A percentile compares a stretch with the other conserved stretches of the same genome.
These are phyloP conservation scores for Groenewaldozyma auringiensis DNA, from an alignment of 1,139 yeast genomes.

Conservation along the genomic window DNA sequence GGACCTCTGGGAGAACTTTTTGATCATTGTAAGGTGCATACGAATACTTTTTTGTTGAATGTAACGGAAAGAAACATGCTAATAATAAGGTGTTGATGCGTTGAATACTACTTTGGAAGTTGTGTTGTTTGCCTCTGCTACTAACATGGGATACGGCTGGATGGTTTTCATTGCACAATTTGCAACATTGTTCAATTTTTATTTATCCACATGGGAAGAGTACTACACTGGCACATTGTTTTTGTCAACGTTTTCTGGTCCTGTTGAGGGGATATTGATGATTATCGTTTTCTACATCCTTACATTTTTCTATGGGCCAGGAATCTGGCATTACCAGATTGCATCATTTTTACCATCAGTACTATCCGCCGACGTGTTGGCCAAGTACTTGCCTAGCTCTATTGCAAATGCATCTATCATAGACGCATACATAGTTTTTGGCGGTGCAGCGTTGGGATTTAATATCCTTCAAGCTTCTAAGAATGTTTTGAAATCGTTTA, in stretches of 20 bases:
- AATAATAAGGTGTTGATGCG: slow-evolving; percentile 50
- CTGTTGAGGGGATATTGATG: slow-evolving; percentile 86
- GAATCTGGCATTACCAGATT: slow-evolving; percentile 45
- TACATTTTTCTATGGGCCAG: slow-evolving; percentile 57
- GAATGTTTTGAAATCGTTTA: slow-evolving; percentile 52
- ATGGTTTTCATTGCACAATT: slow-evolving; percentile 61
- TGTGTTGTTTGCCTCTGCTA: slow-evolving; percentile 62
- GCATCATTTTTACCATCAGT: neutral
- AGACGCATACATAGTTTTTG: slow-evolving; percentile 42
- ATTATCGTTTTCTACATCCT: slow-evolving; percentile 46
- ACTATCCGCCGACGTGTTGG: neutral
- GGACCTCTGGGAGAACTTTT: slow-evolving; percentile 93
- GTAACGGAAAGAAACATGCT: no score
- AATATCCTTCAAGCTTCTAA: slow-evolving; percentile 65
- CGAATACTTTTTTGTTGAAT: no score
- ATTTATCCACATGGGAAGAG: slow-evolving; percentile 93
- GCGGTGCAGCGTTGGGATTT: slow-evolving; percentile 53
- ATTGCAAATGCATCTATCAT: slow-evolving; percentile 27
- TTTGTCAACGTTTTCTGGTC: slow-evolving; percentile 79
- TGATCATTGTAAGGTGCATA: slow-evolving; percentile 76
- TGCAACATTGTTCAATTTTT: slow-evolving; percentile 69
- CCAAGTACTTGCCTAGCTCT: slow-evolving; percentile 8
- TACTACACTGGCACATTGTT: slow-evolving; percentile 81
- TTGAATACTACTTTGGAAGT: slow-evolving; percentile 78
- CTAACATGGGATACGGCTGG: slow-evolving; percentile 65